Percentiles rank a stretch among this genome's conserved stretches.
These are phyloP conservation scores for Sugiyamaella valdiviana DNA, from an alignment of 805 yeast genomes.

Conservation along the genomic window DNA sequence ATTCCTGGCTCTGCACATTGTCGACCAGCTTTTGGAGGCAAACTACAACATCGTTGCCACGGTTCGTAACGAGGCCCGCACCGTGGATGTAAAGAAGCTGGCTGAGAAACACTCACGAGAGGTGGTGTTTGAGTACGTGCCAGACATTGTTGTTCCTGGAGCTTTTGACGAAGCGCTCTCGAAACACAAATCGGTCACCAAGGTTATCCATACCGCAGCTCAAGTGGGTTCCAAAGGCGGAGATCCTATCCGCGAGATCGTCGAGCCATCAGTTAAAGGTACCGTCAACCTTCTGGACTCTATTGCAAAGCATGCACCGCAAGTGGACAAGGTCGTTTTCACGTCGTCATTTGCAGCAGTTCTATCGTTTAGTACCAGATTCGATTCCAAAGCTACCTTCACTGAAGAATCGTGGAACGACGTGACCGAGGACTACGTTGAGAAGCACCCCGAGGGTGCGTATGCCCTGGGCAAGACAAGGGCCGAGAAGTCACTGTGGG, in stretches of 20 bases:
- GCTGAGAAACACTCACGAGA: background rate
- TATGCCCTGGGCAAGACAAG: conserved; percentile 41
- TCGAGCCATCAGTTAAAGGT: conserved; percentile 45
- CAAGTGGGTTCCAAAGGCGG: conserved; percentile 33
- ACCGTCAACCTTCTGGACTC: conserved; percentile 40
- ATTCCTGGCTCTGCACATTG: conserved; percentile 20
- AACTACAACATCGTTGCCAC: conserved; percentile 44
- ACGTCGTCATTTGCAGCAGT: conserved; percentile 46
- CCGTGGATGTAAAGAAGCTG: background rate
- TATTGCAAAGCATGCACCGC: conserved; percentile 34
- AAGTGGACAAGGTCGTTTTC: conserved; percentile 40
- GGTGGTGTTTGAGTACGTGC: conserved; percentile 27
- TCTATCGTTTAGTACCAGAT: too few relatives aligned
- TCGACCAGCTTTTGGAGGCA: conserved; percentile 31
- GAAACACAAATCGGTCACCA: conserved; percentile 32
- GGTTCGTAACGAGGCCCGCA: conserved; percentile 39
- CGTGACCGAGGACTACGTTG: conserved; percentile 26
- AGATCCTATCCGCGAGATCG: conserved; percentile 36
- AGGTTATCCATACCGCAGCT: conserved; percentile 38
- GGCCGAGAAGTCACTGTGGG: conserved; percentile 57
- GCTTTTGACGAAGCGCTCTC: conserved; percentile 46
- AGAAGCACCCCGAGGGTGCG: conserved; percentile 6
- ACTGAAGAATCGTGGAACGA: conserved; percentile 31
- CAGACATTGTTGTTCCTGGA: conserved; percentile 30
- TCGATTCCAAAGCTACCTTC: conserved; percentile 39